These are phyloP conservation scores for Serpula lacrymans DNA, from an alignment of 768 basidiomycete species.

Conservation along the genomic window DNA sequence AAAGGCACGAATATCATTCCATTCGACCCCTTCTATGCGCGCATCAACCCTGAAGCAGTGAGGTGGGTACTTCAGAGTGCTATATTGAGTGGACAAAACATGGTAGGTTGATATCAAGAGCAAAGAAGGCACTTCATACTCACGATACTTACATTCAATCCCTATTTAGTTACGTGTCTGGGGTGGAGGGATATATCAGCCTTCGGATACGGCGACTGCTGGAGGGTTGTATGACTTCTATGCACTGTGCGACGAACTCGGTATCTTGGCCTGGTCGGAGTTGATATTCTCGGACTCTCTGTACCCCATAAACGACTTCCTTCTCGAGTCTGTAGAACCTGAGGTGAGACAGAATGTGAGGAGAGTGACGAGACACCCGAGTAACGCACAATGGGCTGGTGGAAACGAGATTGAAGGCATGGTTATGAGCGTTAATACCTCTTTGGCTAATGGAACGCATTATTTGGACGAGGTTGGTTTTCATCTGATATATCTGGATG, in stretches of 20 bases:
- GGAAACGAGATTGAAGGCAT: slow-evolving; percentile 62
- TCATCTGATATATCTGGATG: background rate
- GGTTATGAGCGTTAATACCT: slow-evolving; percentile 34
- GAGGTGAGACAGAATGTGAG: slow-evolving; percentile 58
- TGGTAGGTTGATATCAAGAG: slow-evolving; percentile 36
- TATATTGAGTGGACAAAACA: slow-evolving; percentile 53
- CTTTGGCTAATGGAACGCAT: slow-evolving; percentile 40
- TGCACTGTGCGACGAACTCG: slow-evolving; percentile 55
- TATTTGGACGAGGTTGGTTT: slow-evolving; percentile 45
- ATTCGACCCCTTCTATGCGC: slow-evolving; percentile 57
- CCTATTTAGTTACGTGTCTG: slow-evolving; percentile 48
- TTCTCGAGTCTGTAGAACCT: slow-evolving; percentile 48
- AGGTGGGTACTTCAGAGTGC: slow-evolving; percentile 57
- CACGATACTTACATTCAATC: background rate
- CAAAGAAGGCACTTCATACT: background rate
- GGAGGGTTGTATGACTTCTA: slow-evolving; percentile 56
- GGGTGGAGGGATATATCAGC: slow-evolving; percentile 56
- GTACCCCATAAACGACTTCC: slow-evolving; percentile 53
- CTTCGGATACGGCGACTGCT: slow-evolving; percentile 34
- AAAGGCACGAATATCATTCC: slow-evolving; percentile 59
- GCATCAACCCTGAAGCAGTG: slow-evolving; percentile 46
- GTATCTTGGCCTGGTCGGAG: slow-evolving; percentile 60
- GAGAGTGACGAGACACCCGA: slow-evolving; percentile 52
- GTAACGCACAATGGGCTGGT: slow-evolving; percentile 57
- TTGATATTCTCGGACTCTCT: slow-evolving; percentile 57